A percentile compares a stretch with the other conserved stretches of the same genome.
Evolutionary conservation across 257 asterid species (phyloP).

Genomic region (Solanum ahanhuiri): DNA sequence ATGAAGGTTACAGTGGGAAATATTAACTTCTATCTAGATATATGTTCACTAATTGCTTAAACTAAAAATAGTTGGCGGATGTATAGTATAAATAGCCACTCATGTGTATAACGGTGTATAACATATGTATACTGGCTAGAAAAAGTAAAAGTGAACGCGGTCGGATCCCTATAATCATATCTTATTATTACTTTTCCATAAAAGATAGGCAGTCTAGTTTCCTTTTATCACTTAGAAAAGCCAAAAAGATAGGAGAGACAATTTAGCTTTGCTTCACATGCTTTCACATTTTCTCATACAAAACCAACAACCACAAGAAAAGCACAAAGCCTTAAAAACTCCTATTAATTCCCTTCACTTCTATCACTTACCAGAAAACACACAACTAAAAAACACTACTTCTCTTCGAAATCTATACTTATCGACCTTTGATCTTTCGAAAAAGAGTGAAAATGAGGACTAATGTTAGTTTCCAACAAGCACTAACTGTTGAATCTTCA

Average conservation of each 20-base stretch:
- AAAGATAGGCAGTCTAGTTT: constrained; percentile 54
- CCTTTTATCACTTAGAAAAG: constrained; percentile 42
- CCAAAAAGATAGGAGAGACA: constrained; percentile 32
- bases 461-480: constrained; percentile 64
- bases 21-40: neutral
- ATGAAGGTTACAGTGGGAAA: neutral
- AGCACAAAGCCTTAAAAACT: constrained; percentile 38
- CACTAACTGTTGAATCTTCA: constrained; percentile 65
- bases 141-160: neutral
- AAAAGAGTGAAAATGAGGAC: constrained; percentile 41
- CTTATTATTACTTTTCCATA: neutral
- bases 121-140: neutral
- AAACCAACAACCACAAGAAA: constrained; percentile 81
- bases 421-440: neutral
- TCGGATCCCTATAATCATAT: neutral
- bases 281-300: constrained; percentile 56
- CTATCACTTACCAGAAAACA: neutral
- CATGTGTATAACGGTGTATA: neutral
- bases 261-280: constrained; percentile 87
- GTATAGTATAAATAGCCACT: neutral
- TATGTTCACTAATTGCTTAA: neutral
- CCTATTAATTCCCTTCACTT: constrained; percentile 26
- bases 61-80: neutral
- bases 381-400: neutral
- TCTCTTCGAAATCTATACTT: neutral